Evolutionary conservation across 2,329 filamentous ascomycete genomes (phyloP), one percentile per base, ranked within the genome.

Genomic region (Aspergillus bombycis): DNA sequence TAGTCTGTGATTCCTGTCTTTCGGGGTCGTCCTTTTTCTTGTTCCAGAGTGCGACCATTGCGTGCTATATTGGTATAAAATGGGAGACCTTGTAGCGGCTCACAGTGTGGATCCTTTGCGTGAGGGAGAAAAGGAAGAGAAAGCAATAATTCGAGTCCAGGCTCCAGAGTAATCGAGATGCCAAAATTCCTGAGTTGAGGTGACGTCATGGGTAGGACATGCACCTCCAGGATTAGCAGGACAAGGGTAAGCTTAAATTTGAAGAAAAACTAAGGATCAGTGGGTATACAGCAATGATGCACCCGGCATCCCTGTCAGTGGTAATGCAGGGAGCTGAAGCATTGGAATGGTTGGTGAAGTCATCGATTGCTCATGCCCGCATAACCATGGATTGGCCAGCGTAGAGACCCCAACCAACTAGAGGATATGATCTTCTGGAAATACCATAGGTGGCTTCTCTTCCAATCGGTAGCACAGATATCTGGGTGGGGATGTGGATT

Each of bases 181-280:
- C 21, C n/a, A 21, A 58, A 10, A 14, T 28, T 54, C 19, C 32
- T 38, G 10, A 46, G 26, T 30, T 34, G 56, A 32, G 56, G 56
- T 58, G 56, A 58, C 45, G 56, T 58, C 56, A 58, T 58, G 11
- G 26, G 30, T 21, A 32, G 56, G 26, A 48, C 26, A 58, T 46
- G 43, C 43, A 7, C 43, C 10, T 23, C 10, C 21, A 46, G 43
- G 11, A 21, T 12, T 46, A 46, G 41, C 41, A 43, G 19, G 41
- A 46, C 43, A 46, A 46, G 43, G 0, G 43, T 41, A 41, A 41
- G 38, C 16, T 41, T 41, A 41, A n/a, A 36, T n/a, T n/a, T 41
- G 9, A 41, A 3, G 38, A n/a, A n/a, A 19, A n/a, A 19, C 38
- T 41, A 41, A 41, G 16, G 16, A 4, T n/a, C 38, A 23, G 43